A percentile compares a stretch with the other conserved stretches of the same genome.
Conservation (phyloP, 176 grass and related monocot species). For the Aegilops umbellulata region DNA sequence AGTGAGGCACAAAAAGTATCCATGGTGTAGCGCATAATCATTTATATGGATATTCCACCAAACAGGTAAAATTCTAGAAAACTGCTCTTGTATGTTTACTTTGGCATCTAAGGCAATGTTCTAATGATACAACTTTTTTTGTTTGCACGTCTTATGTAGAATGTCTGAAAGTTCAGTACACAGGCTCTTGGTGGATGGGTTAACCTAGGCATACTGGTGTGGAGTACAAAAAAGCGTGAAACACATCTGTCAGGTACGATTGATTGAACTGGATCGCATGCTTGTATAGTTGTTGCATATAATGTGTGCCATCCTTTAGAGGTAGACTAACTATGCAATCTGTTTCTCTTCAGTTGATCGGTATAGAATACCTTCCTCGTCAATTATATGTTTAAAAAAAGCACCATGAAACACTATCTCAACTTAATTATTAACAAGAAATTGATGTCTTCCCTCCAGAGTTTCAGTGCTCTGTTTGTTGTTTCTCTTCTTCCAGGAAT, state of each 20-base stretch:
- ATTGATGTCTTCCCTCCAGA: background rate
- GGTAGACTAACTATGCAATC: background rate
- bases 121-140: background rate
- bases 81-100: background rate
- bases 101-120: background rate
- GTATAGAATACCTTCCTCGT: background rate
- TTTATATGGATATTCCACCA: background rate
- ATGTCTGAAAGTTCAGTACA: background rate
- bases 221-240: too few relatives aligned
- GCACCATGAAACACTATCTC: background rate
- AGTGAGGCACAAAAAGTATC: background rate
- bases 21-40: background rate
- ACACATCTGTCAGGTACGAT: too few relatives aligned
- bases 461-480: background rate
- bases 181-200: background rate
- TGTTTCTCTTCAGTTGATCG: background rate
- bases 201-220: background rate
- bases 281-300: too few relatives aligned
- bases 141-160: background rate
- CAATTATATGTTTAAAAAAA: background rate
- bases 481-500: background rate
- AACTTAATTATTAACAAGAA: background rate
- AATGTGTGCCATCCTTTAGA: too few relatives aligned
- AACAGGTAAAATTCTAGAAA: constrained; percentile 26
- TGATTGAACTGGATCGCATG: too few relatives aligned